Base-by-base conservation (phyloP, 306 rosid species). In the Pterocarpus macrocarpus region DNA sequence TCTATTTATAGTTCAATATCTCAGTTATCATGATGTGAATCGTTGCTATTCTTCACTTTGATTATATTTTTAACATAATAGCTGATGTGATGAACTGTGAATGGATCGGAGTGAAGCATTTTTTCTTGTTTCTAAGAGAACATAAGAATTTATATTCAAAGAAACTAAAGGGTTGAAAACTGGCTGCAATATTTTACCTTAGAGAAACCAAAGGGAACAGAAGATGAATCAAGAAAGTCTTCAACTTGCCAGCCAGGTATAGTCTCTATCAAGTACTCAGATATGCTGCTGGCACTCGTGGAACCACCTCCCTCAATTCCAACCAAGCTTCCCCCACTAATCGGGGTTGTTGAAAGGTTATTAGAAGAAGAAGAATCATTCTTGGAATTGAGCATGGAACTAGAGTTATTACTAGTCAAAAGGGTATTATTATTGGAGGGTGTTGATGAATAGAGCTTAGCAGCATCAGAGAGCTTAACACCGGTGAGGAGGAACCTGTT, bases 231-330 rank as follows among this genome's bases (percentile, higher is more conserved):
- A 14, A 93, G 97, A 68, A 96, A 86, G 32, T 93, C 99, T 15
- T 96, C 99, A 47, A 93, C 84, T 17, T 90, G 97, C 99, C 99
- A 96, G 8, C 97, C 99, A 1, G 99, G 99, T 32, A 96, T 90
- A 41, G 97, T 95, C 68, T 96, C 89, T 41, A 90, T 96, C 89
- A 96, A 80, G 76, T 96, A 93, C 85, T 96, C 91, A 0, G 99
- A 93, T 87, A 96, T 93, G 85, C 94, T 81, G 32, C 85, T 73
- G 33, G 62, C 88, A 41, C 85, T 85, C 0, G 91, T 80, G 4
- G 81, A 75, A 52, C 58, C 90, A 69, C 32, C 5, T 12, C 81
- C 85, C 44, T 78, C 84, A 41, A 63, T 33, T 30, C 64, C 33
- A 2, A 65, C 41, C 41, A 61, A 2, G 14, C n/a, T 47, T 47